A percentile compares a stretch with the other conserved stretches of the same genome.
Conservation (phyloP, 768 basidiomycete species). For the Kwoniella dejecticola region DNA sequence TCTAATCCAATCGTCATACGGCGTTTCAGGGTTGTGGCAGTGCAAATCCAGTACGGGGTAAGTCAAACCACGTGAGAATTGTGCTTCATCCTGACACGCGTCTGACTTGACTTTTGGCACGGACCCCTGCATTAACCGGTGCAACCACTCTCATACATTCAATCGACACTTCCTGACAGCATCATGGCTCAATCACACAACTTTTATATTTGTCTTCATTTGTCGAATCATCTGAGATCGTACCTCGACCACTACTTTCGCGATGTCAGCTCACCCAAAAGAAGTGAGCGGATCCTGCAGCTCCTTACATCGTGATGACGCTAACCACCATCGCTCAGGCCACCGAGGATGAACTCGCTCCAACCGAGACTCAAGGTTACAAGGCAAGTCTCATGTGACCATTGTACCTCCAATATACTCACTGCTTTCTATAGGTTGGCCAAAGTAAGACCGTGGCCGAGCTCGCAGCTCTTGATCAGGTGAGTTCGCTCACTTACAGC, state of each 20-base stretch:
- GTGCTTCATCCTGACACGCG: not conserved
- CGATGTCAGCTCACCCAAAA: slow-evolving; percentile 9
- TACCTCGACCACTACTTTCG: too few species aligned
- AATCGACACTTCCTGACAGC: not conserved
- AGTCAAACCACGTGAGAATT: slow-evolving; percentile 6
- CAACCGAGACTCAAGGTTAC: slow-evolving; percentile 56
- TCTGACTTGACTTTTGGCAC: slow-evolving; percentile 12
- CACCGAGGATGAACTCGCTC: slow-evolving; percentile 52
- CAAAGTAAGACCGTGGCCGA: slow-evolving; percentile 68
- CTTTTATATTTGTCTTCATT: too few species aligned
- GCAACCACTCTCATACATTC: slow-evolving; percentile 4
- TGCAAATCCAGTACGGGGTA: not conserved
- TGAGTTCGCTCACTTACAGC: slow-evolving; percentile 7
- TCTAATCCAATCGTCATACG: not conserved
- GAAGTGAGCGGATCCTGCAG: not conserved
- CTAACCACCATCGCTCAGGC: slow-evolving; percentile 21
- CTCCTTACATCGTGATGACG: not conserved
- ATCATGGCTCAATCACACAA: not conserved
- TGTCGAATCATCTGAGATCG: too few species aligned
- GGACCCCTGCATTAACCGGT: slow-evolving; percentile 15
- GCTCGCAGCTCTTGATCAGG: slow-evolving; percentile 79
- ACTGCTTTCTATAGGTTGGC: slow-evolving; percentile 34
- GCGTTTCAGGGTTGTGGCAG: slow-evolving; percentile 21
- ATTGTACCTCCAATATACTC: too few species aligned
- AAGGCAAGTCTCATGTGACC: slow-evolving; percentile 31